Evolutionary conservation across 108 stramenopile species (phyloP).

Genomic region (Cylindrotheca fusiformis): DNA sequence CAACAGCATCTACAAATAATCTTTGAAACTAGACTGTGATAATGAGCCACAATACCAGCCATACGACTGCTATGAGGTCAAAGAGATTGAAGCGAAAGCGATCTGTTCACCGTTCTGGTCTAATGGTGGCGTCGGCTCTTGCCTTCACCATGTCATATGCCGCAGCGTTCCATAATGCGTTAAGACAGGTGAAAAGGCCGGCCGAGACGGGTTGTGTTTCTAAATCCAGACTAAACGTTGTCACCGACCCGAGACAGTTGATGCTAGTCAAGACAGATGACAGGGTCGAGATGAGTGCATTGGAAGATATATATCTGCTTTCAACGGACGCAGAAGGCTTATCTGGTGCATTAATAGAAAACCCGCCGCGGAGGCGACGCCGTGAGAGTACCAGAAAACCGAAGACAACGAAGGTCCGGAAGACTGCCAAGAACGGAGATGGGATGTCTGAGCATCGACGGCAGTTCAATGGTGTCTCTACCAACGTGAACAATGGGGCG

Average conservation of each 20-base stretch:
- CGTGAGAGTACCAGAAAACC: not conserved
- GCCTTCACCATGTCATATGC: not conserved
- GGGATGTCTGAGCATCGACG: too few species aligned
- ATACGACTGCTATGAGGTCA: too few species aligned
- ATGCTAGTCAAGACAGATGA: not conserved
- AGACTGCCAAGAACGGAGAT: too few species aligned
- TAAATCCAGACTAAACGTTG: not conserved
- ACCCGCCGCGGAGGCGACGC: not conserved
- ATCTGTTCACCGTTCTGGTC: not conserved
- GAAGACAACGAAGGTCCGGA: not conserved
- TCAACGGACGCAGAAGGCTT: conserved; percentile 7
- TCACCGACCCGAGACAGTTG: conserved; percentile 10
- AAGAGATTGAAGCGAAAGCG: conserved; percentile 1
- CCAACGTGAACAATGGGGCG: not conserved
- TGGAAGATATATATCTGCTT: conserved; percentile 9
- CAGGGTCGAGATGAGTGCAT: conserved; percentile 8
- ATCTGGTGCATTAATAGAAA: conserved; percentile 5
- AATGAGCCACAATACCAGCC: too few species aligned
- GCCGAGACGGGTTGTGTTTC: too few species aligned
- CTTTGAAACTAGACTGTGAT: too few species aligned
- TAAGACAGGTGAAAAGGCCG: not conserved
- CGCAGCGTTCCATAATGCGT: conserved; percentile 1
- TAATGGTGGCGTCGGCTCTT: conserved; percentile 2
- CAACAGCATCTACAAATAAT: too few species aligned
- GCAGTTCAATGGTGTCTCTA: conserved; percentile 1